Evolutionary conservation across 306 rosid species (phyloP), one percentile per base, ranked within the genome.

Genomic region (Vicia sativa): DNA sequence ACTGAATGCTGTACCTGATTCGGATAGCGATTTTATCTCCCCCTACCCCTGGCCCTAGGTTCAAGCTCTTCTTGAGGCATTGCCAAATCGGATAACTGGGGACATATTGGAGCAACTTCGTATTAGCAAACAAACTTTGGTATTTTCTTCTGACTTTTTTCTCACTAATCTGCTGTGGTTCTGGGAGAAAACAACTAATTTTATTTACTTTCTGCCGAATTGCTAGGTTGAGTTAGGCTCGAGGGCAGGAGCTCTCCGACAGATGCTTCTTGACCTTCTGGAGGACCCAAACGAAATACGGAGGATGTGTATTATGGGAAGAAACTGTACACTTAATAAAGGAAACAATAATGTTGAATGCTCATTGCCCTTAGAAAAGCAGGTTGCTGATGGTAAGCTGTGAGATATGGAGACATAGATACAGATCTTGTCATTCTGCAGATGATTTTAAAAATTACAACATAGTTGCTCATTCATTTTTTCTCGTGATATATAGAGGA

Each of bases 111-210:
- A 91, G 83, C 86, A 88, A 81, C 99, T 95, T 79, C 97, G 99
- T 34, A 88, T 77, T 58, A 95, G 99, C 96, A 95, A 95, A 85
- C 99, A 95, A 79, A 88, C 92, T 55, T 75, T 95, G 97, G 99
- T 93, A 86, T 28, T 60, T 64, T 29, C 68, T 35, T 59, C 46
- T 42, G 37, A 68, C 34, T 55, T 71, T 29, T 60, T 60, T 60
- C 48, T 67, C 34, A 45, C 57, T 50, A 45, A 19, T 46, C 18
- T 74, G 65, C 71, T 31, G 39, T 62, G 41, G 72, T 50, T 54
- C 12, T 31, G 46, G 44, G 16, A 70, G 35, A 67, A 23, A 39
- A 57, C 54, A 26, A 49, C 34, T 48, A 28, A 29, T 35, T 68
- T 72, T 66, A 60, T 44, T 65, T 75, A 9, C 66, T 35, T 64